These are phyloP conservation scores for Bruguiera gymnorhiza DNA, from an alignment of 345 rosid species.

Conservation along the genomic window DNA sequence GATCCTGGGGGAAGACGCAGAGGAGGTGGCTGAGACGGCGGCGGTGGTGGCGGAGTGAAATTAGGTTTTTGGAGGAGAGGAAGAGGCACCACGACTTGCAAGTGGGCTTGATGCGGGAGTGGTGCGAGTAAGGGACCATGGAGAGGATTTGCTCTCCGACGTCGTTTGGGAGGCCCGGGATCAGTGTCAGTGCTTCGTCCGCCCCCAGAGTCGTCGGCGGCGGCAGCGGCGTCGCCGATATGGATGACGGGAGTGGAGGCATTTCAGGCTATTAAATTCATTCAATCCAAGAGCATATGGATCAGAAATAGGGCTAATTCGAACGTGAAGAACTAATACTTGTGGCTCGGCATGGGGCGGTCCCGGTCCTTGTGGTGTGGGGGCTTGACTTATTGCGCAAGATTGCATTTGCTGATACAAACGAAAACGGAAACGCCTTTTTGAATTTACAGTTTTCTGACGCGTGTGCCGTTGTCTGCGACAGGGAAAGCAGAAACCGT, in stretches of 20 bases:
- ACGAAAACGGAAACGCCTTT: too few relatives aligned
- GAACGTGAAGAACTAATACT: too few relatives aligned
- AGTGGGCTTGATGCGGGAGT: constrained; percentile 63
- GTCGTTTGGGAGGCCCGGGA: constrained; percentile 80
- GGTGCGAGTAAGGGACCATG: constrained; percentile 68
- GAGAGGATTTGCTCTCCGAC: constrained; percentile 54
- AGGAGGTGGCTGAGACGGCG: constrained; percentile 48
- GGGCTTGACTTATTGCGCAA: too few relatives aligned
- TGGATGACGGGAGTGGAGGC: constrained; percentile 27
- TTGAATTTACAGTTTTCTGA: too few relatives aligned
- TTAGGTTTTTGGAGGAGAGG: constrained; percentile 65
- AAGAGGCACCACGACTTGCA: constrained; percentile 70
- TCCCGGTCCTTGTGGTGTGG: too few relatives aligned
- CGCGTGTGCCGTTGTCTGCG: too few relatives aligned
- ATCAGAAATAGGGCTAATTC: too few relatives aligned
- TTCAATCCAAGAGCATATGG: too few relatives aligned
- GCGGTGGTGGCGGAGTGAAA: constrained; percentile 49
- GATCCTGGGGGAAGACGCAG: constrained; percentile 83
- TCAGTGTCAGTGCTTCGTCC: constrained; percentile 40
- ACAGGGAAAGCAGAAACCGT: too few relatives aligned
- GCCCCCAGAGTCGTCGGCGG: background rate
- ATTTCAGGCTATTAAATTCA: background rate
- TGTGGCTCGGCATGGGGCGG: too few relatives aligned
- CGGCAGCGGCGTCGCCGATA: background rate
- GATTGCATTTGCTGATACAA: too few relatives aligned